phyloP scores from a whole-genome alignment of 2,329 filamentous ascomycete genomes.

The Atkinsonella texensis region DNA sequence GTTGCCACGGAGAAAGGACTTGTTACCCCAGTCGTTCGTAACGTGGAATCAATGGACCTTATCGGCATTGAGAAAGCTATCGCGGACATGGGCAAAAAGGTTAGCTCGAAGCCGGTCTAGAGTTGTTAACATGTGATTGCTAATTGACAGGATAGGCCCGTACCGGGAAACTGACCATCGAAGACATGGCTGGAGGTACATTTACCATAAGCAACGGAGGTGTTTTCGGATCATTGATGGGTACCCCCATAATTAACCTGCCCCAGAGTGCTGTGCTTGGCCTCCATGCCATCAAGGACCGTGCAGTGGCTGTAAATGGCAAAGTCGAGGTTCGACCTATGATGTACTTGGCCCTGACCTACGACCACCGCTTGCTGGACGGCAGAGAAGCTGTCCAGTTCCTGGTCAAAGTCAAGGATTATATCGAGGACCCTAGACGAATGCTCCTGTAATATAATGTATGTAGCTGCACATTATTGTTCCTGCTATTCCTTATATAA shows the following conservation, averaged over 20 bases:
- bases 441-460: constrained; percentile 47
- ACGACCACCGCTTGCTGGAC: constrained; percentile 92
- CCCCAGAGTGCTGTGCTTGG: constrained; percentile 87
- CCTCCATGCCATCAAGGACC: constrained; percentile 93
- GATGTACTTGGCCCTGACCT: constrained; percentile 98
- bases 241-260: constrained; percentile 96
- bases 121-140: not conserved
- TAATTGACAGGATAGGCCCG: constrained; percentile 49
- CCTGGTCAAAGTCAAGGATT: constrained; percentile 94
- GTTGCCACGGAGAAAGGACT: constrained; percentile 96
- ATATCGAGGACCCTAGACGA: constrained; percentile 85
- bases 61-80: constrained; percentile 83
- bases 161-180: constrained; percentile 92
- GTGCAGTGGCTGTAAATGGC: constrained; percentile 77
- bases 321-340: constrained; percentile 96
- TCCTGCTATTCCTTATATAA: not conserved
- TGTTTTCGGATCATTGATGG: constrained; percentile 94
- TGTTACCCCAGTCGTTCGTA: constrained; percentile 91
- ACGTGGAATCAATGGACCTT: constrained; percentile 79
- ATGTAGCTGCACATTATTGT: not conserved
- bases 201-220: constrained; percentile 98
- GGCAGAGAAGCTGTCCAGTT: constrained; percentile 94
- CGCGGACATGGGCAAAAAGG: constrained; percentile 92
- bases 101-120: constrained; percentile 18
- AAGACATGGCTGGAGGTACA: constrained; percentile 97